Evolutionary conservation across 495 filamentous ascomycete genomes (phyloP), one percentile per base, ranked within the genome.

Genomic region (Xylaria nigripes): DNA sequence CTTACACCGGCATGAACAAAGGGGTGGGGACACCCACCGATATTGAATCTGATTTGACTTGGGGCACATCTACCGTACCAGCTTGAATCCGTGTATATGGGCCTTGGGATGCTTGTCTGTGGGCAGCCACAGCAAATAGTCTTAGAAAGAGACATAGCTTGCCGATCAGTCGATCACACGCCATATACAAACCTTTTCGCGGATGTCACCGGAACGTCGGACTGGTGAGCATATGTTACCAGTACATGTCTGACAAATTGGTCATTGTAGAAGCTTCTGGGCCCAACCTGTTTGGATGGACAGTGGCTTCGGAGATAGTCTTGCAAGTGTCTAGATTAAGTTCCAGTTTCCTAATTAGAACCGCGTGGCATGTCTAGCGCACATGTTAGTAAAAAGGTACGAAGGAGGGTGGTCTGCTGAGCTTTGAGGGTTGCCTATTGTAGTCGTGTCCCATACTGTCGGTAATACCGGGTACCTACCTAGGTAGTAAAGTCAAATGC

Each of bases 391-490:
- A 19, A 2, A 40, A 40, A 5, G n/a, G n/a, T 6, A 18, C 36
- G 5, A 19, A 40, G 36, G 16, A 40, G 45, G 38, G 21, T 24
- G 24, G 21, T 45, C 45, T 36, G 38, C 23, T 12, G 19, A 21
- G 6, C n/a, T n/a, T 45, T 53, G 29, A 19, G 41, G 36, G 19
- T 45, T 36, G n/a, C 40, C 40, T 42, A 34, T 38, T 15, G 24
- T 21, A 42, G 43, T 22, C 18, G 42, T 55, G 36, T 44, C 45
- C 53, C 46, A 38, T 34, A 36, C 53, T 42, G 53, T 55, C 53
- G 45, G 53, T 48, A n/a, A n/a, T n/a, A 55, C 46, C 12, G 34
- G 34, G 44, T 34, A 32, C 21, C 22, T 34, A 32, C 21, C 22
- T 42, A 6, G 1, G 8, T 3, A 40, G n/a, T 36, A 15, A 12